These are phyloP conservation scores for Colletotrichum sp. DNA, from an alignment of 2,329 filamentous ascomycete species.

Conservation along the genomic window DNA sequence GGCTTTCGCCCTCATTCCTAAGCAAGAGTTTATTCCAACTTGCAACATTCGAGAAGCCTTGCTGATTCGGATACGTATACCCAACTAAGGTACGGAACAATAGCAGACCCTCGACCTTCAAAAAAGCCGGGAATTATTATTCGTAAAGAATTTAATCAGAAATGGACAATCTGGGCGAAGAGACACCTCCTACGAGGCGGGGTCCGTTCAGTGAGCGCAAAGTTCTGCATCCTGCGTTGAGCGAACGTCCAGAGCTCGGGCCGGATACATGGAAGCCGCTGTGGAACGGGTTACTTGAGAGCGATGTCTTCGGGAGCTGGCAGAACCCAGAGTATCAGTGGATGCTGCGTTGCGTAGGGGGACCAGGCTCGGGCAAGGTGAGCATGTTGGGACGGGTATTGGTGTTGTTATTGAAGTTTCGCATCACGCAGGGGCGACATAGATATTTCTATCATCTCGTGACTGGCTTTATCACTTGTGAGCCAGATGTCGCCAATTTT, in stretches of 20 bases:
- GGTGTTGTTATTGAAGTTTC: background rate
- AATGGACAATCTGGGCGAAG: background rate
- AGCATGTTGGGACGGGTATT: background rate
- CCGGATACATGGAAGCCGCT: background rate
- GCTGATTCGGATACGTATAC: background rate
- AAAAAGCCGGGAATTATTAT: background rate
- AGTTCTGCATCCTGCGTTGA: background rate
- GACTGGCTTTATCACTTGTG: background rate
- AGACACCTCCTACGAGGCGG: background rate
- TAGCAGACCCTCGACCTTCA: background rate
- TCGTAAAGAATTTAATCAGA: background rate
- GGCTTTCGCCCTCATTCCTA: background rate
- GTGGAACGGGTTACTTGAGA: background rate
- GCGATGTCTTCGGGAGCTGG: background rate
- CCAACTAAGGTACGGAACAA: background rate
- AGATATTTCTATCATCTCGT: background rate
- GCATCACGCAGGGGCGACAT: background rate
- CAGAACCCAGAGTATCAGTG: background rate
- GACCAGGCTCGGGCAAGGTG: conserved; percentile 10
- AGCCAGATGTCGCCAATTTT: background rate
- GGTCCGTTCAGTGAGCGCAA: background rate
- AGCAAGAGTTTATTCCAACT: background rate
- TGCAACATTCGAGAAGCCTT: background rate
- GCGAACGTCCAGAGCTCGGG: background rate
- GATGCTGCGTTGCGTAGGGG: background rate